A percentile compares a stretch with the other conserved stretches of the same genome.
Conservation (phyloP, 2,329 filamentous ascomycete species). For the Xylaria sp. region DNA sequence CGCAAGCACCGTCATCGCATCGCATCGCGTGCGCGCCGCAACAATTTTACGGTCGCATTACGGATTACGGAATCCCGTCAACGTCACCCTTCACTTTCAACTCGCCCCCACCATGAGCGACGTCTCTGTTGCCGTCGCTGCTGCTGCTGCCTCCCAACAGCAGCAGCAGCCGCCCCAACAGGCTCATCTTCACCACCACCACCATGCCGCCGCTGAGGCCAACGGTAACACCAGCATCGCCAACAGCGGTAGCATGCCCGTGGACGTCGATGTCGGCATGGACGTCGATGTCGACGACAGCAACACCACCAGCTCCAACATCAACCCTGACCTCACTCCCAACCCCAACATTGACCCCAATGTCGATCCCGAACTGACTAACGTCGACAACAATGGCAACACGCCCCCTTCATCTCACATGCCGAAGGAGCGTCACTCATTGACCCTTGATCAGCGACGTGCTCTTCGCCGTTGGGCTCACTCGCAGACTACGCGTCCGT, state of each 20-base stretch:
- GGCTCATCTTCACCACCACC: slow-evolving; percentile 3
- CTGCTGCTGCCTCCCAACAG: slow-evolving; percentile 11
- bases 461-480: slow-evolving; percentile 57
- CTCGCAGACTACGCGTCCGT: slow-evolving; percentile 50
- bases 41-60: slow-evolving; percentile 13
- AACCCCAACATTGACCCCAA: slow-evolving; percentile 8
- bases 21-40: slow-evolving; percentile 10
- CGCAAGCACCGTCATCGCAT: slow-evolving; percentile 16
- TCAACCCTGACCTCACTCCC: neutral
- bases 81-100: neutral
- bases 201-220: neutral
- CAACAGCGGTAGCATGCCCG: neutral
- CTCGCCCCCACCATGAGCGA: slow-evolving; percentile 25
- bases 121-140: slow-evolving; percentile 20
- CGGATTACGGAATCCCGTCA: neutral
- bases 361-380: slow-evolving; percentile 15
- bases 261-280: slow-evolving; percentile 7
- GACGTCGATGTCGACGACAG: slow-evolving; percentile 14
- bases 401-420: slow-evolving; percentile 21
- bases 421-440: slow-evolving; percentile 50
- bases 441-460: slow-evolving; percentile 58
- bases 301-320: slow-evolving; percentile 15
- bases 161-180: slow-evolving; percentile 1
- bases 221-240: slow-evolving; percentile 2
- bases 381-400: slow-evolving; percentile 20